These are phyloP conservation scores for Yamadazyma sp. DNA, from an alignment of 1,139 yeast genomes.

Conservation along the genomic window DNA sequence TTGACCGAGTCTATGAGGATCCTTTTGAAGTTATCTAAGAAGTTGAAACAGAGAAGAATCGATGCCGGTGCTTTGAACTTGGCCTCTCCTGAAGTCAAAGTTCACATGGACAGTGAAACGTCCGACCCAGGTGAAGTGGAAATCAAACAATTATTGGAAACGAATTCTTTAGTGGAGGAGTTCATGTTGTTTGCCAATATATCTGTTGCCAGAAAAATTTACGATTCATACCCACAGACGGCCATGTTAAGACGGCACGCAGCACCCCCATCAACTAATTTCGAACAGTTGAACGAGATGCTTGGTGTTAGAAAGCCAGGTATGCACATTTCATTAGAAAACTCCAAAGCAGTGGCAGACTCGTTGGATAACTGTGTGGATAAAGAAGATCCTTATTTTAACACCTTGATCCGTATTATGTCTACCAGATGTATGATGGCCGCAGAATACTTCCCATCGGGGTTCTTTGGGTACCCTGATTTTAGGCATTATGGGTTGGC, in stretches of 20 bases:
- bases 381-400: conserved; percentile 82
- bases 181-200: conserved; percentile 97
- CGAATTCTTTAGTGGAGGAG: conserved; percentile 96
- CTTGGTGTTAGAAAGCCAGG: conserved; percentile 74
- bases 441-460: conserved; percentile 95
- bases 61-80: conserved; percentile 96
- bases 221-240: conserved; percentile 92
- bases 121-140: conserved; percentile 97
- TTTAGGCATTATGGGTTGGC: conserved; percentile 97
- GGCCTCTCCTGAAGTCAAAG: conserved; percentile 98
- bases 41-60: conserved; percentile 78
- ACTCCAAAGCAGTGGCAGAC: conserved; percentile 90
- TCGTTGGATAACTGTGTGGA: conserved; percentile 88
- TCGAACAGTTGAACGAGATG: conserved; percentile 87
- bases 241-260: conserved; percentile 98
- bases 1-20: conserved; percentile 88
- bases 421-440: conserved; percentile 99
- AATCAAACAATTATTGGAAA: conserved; percentile 80
- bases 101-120: conserved; percentile 95
- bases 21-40: conserved; percentile 72
- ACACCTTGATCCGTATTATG: conserved; percentile 92
- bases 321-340: conserved; percentile 76
- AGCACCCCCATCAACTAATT: conserved; percentile 91
- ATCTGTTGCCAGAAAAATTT: conserved; percentile 90
- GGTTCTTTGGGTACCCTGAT: conserved; percentile 90